Evolutionary conservation across 768 basidiomycete genomes (phyloP).

Genomic region (Suillus subluteus): DNA sequence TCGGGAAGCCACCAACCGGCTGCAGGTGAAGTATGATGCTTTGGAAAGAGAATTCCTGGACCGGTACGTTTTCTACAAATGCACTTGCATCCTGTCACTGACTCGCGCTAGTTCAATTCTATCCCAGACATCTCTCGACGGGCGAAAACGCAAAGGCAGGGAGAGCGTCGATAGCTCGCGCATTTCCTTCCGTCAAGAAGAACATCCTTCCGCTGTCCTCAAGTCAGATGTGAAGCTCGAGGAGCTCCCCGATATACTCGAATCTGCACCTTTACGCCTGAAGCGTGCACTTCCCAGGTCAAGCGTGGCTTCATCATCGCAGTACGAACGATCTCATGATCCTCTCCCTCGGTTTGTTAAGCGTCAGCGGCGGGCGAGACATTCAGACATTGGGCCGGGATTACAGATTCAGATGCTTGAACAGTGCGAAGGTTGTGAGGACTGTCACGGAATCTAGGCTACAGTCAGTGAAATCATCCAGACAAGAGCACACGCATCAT

Average conservation of each 20-base stretch:
- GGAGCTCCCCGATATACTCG: too few species aligned
- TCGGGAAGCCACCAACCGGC: conserved; percentile 42
- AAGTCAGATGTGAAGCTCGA: background rate
- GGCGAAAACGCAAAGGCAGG: conserved; percentile 11
- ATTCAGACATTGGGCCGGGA: conserved; percentile 18
- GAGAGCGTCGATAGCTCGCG: background rate
- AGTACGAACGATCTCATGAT: conserved; percentile 9
- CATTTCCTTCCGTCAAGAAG: background rate
- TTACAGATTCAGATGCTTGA: background rate
- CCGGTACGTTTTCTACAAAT: background rate
- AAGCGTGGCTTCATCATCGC: conserved; percentile 16
- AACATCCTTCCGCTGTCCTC: background rate
- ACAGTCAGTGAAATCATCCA: background rate
- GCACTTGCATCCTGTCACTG: background rate
- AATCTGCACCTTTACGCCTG: conserved; percentile 16
- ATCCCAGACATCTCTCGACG: background rate
- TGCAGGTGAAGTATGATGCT: conserved; percentile 37
- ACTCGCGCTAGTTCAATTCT: conserved; percentile 4
- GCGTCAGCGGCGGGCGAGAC: conserved; percentile 28
- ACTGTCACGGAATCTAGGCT: background rate
- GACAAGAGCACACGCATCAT: background rate
- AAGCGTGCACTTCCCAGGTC: conserved; percentile 34
- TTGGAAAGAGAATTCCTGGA: conserved; percentile 29
- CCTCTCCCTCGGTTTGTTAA: conserved; percentile 18
- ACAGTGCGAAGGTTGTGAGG: background rate